phyloP scores from a whole-genome alignment of 345 rosid species.

The Boechera divaricarpa region DNA sequence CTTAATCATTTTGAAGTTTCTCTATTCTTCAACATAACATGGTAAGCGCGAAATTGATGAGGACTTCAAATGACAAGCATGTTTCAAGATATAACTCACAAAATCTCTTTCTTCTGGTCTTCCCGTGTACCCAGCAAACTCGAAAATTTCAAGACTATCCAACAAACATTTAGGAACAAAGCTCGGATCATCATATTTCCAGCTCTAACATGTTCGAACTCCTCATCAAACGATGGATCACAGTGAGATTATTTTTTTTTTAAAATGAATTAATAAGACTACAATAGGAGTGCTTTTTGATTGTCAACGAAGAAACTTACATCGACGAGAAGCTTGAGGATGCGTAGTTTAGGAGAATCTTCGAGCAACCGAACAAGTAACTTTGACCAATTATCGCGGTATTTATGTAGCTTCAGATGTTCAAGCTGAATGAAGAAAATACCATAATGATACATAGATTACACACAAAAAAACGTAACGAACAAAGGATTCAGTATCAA shows the following conservation, averaged over 20 bases:
- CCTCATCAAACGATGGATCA: background rate
- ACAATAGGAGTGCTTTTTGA: background rate
- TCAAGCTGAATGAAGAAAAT: conserved; percentile 2
- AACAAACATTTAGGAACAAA: conserved; percentile 16
- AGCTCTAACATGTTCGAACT: background rate
- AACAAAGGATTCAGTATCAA: background rate
- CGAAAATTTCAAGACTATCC: conserved; percentile 25
- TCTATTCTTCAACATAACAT: background rate
- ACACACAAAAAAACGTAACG: background rate
- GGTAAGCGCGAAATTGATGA: background rate
- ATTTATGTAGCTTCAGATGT: background rate
- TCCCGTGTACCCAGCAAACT: conserved; percentile 12
- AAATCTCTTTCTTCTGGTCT: conserved; percentile 27
- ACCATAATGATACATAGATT: background rate
- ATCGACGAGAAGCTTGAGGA: background rate
- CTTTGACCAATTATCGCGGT: background rate
- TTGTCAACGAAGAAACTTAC: background rate
- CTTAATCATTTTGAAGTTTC: background rate
- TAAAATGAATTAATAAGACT: background rate
- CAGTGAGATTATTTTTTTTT: background rate
- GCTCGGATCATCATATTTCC: background rate
- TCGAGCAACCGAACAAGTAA: too few species aligned
- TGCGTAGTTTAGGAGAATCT: background rate
- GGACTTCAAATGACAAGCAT: conserved; percentile 17
- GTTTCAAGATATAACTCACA: conserved; percentile 17